phyloP scores from a whole-genome alignment of 306 rosid species.

The Casuarina equisetifolia region DNA sequence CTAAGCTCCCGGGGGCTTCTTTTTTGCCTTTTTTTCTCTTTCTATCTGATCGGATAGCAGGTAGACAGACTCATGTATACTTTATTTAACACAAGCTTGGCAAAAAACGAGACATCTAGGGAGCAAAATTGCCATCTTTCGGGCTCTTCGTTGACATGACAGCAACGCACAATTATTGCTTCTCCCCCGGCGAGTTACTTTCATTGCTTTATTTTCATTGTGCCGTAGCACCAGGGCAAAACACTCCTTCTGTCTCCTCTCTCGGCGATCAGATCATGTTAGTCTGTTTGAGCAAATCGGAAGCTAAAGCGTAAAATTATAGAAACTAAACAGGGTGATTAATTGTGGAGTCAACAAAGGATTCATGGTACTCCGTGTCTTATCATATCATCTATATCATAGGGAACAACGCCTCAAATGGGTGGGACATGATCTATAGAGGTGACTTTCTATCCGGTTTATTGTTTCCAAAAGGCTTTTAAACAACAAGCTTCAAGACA shows the following conservation, averaged over 20 bases:
- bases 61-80: not conserved
- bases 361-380: not conserved
- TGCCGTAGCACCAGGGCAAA: slow-evolving; percentile 12
- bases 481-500: slow-evolving; percentile 28
- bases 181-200: not conserved
- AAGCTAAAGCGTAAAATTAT: too few species aligned
- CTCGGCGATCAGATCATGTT: too few species aligned
- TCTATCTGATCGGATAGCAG: not conserved
- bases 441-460: slow-evolving; percentile 31
- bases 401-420: slow-evolving; percentile 37
- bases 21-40: not conserved
- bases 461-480: slow-evolving; percentile 35
- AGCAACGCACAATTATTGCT: slow-evolving; percentile 22
- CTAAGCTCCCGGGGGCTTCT: not conserved
- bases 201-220: slow-evolving; percentile 15
- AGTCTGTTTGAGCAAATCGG: too few species aligned
- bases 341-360: not conserved
- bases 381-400: slow-evolving; percentile 16
- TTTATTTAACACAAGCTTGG: not conserved
- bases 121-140: not conserved
- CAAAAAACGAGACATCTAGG: not conserved
- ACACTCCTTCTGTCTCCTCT: too few species aligned
- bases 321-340: too few species aligned
- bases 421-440: slow-evolving; percentile 30
- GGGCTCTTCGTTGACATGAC: not conserved